phyloP scores from a whole-genome alignment of 805 yeast genomes.

The Candida koratica region DNA sequence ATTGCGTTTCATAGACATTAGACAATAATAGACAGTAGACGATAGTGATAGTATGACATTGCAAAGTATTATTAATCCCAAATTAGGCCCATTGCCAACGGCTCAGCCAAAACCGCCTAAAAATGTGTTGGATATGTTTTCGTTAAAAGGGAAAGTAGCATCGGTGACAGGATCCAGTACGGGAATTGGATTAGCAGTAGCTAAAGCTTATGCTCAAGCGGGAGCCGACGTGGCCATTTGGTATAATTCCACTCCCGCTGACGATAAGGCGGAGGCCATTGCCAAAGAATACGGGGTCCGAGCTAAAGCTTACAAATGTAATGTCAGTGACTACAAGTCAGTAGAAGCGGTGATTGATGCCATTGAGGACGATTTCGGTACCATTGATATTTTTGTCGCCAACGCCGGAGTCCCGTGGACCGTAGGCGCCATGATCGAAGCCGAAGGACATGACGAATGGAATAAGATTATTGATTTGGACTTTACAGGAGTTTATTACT shows the following conservation, averaged over 20 bases:
- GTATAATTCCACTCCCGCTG: conserved; percentile 52
- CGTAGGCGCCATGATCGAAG: conserved; percentile 48
- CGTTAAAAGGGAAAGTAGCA: conserved; percentile 78
- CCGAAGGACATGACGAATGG: conserved; percentile 33
- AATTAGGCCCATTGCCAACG: conserved; percentile 45
- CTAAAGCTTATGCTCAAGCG: conserved; percentile 80
- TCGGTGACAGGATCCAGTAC: conserved; percentile 81
- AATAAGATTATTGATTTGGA: conserved; percentile 37
- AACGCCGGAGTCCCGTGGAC: conserved; percentile 89
- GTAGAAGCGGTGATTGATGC: conserved; percentile 48
- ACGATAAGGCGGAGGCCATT: conserved; percentile 54
- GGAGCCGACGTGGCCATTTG: conserved; percentile 70
- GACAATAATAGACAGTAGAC: no score
- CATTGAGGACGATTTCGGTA: conserved; percentile 67
- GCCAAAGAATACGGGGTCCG: conserved; percentile 56
- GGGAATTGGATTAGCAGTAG: conserved; percentile 80
- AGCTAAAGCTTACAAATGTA: conserved; percentile 62
- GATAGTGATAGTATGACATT: conserved; percentile 4
- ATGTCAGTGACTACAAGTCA: conserved; percentile 45
- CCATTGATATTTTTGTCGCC: conserved; percentile 79
- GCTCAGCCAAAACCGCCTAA: conserved; percentile 49
- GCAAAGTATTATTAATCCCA: conserved; percentile 21
- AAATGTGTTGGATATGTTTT: conserved; percentile 63
- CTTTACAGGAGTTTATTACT: conserved; percentile 40
- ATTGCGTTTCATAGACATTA: no score